Evolutionary conservation across 306 rosid species (phyloP).

Genomic region (Dalbergia cochinchinensis): DNA sequence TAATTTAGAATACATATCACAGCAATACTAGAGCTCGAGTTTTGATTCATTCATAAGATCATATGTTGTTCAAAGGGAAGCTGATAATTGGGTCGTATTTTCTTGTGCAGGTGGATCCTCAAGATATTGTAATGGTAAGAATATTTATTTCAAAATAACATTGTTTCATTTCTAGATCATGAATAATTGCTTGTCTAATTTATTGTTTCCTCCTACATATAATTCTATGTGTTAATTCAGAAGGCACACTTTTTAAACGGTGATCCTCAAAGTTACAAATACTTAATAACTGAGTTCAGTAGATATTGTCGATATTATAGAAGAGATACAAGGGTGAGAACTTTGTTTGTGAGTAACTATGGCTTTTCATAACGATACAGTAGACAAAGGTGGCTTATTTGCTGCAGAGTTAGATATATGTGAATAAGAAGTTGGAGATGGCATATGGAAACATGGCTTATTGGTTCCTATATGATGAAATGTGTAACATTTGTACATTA

Average conservation of each 20-base stretch:
- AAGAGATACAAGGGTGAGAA: conserved; percentile 9
- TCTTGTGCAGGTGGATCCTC: conserved; percentile 93
- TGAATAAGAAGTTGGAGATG: conserved; percentile 8
- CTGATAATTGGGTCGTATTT: conserved; percentile 40
- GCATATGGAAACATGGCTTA: too few relatives aligned
- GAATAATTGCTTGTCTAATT: conserved; percentile 32
- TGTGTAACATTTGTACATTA: conserved; percentile 3
- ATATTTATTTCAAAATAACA: conserved; percentile 28
- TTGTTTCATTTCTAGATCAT: conserved; percentile 29
- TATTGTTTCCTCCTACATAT: conserved; percentile 31
- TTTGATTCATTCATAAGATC: conserved; percentile 34
- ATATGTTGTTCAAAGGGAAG: conserved; percentile 31
- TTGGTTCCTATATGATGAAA: conserved; percentile 11
- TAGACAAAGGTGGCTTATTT: neutral
- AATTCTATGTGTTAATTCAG: conserved; percentile 2
- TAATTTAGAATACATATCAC: too few relatives aligned
- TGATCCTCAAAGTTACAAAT: neutral
- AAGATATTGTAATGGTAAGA: conserved; percentile 97
- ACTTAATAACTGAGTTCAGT: conserved; percentile 7
- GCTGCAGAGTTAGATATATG: neutral
- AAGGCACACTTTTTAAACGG: conserved; percentile 29
- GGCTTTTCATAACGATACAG: neutral
- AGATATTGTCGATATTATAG: neutral
- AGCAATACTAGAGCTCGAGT: neutral
- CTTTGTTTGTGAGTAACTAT: conserved; percentile 1